These are phyloP conservation scores for Penicillium sp. DNA, from an alignment of 2,329 filamentous ascomycete genomes.

Conservation along the genomic window DNA sequence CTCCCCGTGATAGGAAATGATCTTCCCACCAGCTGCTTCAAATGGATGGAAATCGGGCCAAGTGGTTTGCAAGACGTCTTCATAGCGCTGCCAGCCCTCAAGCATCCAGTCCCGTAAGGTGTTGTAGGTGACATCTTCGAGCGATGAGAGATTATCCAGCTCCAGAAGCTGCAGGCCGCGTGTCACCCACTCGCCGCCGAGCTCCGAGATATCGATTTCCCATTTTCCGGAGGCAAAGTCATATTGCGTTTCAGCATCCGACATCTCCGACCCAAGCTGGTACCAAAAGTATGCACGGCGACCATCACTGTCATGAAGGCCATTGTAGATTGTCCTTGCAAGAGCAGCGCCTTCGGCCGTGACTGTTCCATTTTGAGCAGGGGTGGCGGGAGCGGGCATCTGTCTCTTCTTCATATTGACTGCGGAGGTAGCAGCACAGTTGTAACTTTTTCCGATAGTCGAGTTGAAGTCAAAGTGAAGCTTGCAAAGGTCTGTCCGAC, in stretches of 20 bases:
- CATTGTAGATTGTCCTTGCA: conserved; percentile 31
- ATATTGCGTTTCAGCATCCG: conserved; percentile 39
- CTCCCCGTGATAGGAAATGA: conserved; percentile 4
- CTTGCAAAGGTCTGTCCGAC: conserved; percentile 3
- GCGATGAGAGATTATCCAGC: conserved; percentile 2
- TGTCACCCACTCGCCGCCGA: conserved; percentile 37
- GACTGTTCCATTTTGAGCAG: conserved; percentile 21
- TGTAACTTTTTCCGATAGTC: neutral
- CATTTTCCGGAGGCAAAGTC: conserved; percentile 34
- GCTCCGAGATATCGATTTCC: conserved; percentile 33
- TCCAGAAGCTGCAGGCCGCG: conserved; percentile 9
- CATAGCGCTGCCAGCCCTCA: conserved; percentile 1
- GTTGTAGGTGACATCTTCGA: conserved; percentile 4
- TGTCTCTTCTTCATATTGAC: neutral
- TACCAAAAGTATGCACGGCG: conserved; percentile 43
- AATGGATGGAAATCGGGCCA: conserved; percentile 2
- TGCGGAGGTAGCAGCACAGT: neutral
- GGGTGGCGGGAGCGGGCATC: conserved; percentile 1
- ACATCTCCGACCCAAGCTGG: conserved; percentile 32
- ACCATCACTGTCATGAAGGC: conserved; percentile 39
- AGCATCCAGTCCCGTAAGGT: conserved; percentile 8
- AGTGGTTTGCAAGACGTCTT: conserved; percentile 3
- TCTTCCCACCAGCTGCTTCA: conserved; percentile 3
- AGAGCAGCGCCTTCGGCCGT: conserved; percentile 17
- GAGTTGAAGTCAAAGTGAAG: conserved; percentile 2